Base-by-base conservation (phyloP, 2,329 filamentous ascomycete species). In the Aspergillus felis region DNA sequence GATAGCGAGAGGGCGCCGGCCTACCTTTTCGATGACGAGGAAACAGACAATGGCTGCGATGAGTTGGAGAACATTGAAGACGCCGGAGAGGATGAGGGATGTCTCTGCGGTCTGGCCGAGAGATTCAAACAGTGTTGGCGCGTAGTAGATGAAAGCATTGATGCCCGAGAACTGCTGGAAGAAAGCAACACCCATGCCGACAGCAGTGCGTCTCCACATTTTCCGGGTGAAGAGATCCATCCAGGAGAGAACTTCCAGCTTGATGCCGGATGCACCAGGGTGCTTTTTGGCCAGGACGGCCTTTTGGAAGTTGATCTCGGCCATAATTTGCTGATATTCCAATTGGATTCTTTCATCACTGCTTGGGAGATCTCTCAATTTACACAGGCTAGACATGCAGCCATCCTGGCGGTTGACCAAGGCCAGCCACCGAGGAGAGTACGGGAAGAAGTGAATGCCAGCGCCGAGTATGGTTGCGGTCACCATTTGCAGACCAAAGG, bases 291-390 rank as follows among this genome's bases (percentile, higher is more conserved):
- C 69, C 20, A 66, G 60, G 47, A 74, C 73, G 24, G 77, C 70
- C 46, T 77, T 64, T 50, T 81, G 76, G 58, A 82, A 77, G 1
- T 7, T 74, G 1, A 79, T 78, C 56, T 84, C 81, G 0, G 78
- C 75, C 1, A 78, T 69, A 53, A 83, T 83, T 8, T 78, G 80
- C 50, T 75, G 74, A 74, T 75, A 81, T 58, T 84, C 81, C 22
- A 74, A 64, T 22, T 78, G 71, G 0, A 84, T 74, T 14, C 79
- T 70, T 1, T 66, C 57, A 47, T 84, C 79, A 0, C 66, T 73
- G 1, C 64, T 56, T 0, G 80, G 76, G 1, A 82, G 71, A 12
- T 72, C 67, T 1, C 78, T 74, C 1, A 81, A 69, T 50, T 72
- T 73, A 1, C 65, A 66, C 0, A 82, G 67, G 1, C 69, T 67